These are phyloP conservation scores for Pythium rhizo-oryzae DNA, from an alignment of 352 stramenopile species.

Conservation along the genomic window DNA sequence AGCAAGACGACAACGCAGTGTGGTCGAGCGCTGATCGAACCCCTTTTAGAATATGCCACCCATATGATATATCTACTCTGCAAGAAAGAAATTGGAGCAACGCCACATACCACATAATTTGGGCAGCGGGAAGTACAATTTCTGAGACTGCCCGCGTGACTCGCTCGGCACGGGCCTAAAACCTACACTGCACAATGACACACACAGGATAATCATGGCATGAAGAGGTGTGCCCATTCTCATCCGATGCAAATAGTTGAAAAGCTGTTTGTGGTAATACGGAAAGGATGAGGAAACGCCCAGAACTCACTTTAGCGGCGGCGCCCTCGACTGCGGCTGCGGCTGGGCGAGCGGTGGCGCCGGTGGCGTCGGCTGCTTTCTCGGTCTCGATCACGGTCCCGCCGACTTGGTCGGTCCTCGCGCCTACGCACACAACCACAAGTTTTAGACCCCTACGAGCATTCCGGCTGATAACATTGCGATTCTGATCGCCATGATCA, in stretches of 20 bases:
- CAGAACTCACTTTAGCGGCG: slow-evolving; percentile 26
- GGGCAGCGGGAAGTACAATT: not conserved
- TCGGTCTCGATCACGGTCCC: slow-evolving; percentile 32
- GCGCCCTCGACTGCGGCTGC: slow-evolving; percentile 47
- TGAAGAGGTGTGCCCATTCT: not conserved
- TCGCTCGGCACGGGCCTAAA: not conserved
- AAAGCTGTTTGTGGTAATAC: not conserved
- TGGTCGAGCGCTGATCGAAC: slow-evolving; percentile 16
- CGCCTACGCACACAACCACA: slow-evolving; percentile 21
- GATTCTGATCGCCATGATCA: not conserved
- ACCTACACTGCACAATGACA: slow-evolving; percentile 2
- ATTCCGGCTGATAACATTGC: not conserved
- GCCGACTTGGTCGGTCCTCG: slow-evolving; percentile 26
- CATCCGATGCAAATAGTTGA: not conserved
- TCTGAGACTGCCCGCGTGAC: too few relatives aligned
- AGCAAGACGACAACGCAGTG: slow-evolving; percentile 23
- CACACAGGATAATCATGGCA: not conserved
- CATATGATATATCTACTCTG: not conserved
- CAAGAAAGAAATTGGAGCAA: not conserved
- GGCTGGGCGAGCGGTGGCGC: slow-evolving; percentile 33
- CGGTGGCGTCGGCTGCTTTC: slow-evolving; percentile 36
- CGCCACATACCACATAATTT: slow-evolving; percentile 20
- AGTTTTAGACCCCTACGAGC: not conserved
- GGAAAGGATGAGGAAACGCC: not conserved
- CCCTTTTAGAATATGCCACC: not conserved